These are phyloP conservation scores for Pseudoscleropodium purum DNA, from an alignment of 225 moss, liverwort and hornwort genomes.

Conservation along the genomic window DNA sequence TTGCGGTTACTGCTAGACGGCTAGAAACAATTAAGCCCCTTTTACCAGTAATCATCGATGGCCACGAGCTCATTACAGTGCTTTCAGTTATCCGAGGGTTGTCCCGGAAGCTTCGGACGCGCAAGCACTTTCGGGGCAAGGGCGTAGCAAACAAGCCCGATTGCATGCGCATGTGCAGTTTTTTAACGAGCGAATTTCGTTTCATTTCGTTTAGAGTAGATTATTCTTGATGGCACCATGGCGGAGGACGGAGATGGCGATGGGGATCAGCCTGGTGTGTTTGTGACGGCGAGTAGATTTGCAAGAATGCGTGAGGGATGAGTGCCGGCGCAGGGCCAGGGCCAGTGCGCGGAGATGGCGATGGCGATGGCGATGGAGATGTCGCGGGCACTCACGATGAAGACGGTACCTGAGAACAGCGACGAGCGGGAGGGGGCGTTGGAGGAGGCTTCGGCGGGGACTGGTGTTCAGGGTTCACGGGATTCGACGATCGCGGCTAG, in stretches of 20 bases:
- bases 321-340: not conserved
- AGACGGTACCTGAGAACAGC: constrained; percentile 1
- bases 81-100: not conserved
- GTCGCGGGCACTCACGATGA: not conserved
- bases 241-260: not conserved
- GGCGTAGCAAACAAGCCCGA: too few species aligned
- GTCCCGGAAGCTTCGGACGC: not conserved
- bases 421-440: not conserved
- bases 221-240: not conserved
- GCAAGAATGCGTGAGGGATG: not conserved
- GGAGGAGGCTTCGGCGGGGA: not conserved
- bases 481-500: not conserved
- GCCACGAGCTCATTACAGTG: not conserved
- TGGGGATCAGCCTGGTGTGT: not conserved
- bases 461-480: not conserved
- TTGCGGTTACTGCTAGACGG: not conserved
- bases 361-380: not conserved
- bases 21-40: not conserved
- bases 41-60: not conserved
- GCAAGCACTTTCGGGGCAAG: not conserved
- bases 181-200: not conserved
- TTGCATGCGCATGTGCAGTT: not conserved
- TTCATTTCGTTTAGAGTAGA: not conserved
- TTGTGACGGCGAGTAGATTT: not conserved
- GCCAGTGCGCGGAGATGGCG: not conserved